Conservation (phyloP, 495 filamentous ascomycete species). For the Aspergillus mulundensis region DNA sequence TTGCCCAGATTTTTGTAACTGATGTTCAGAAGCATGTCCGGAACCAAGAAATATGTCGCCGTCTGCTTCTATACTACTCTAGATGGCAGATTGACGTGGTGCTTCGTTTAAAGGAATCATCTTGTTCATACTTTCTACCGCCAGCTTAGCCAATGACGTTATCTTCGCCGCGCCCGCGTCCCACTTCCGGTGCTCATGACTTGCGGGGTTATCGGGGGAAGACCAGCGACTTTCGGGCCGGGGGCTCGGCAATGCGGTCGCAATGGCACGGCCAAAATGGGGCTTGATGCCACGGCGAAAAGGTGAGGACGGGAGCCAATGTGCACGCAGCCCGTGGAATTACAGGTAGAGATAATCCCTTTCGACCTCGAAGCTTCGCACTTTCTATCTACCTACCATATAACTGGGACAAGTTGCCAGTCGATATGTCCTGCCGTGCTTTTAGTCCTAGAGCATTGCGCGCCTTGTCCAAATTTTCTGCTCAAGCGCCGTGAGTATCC, state of each 20-base stretch:
- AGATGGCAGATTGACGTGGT: too few relatives aligned
- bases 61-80: too few relatives aligned
- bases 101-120: too few relatives aligned
- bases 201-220: constrained; percentile 8
- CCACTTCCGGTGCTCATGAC: neutral
- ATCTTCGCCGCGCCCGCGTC: neutral
- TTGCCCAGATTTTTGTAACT: too few relatives aligned
- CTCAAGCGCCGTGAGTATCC: neutral
- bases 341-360: neutral
- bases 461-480: neutral
- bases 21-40: too few relatives aligned
- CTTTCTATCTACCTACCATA: neutral
- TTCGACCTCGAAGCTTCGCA: neutral
- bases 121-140: neutral
- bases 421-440: neutral
- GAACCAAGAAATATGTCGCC: too few relatives aligned
- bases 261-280: neutral
- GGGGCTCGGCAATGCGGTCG: neutral
- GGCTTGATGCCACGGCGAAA: neutral
- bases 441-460: neutral
- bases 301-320: neutral
- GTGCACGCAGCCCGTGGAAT: neutral
- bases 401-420: neutral
- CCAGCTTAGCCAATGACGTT: neutral
- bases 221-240: constrained; percentile 6